Conservation (phyloP, 495 filamentous ascomycete species). For the Penicillium pulvis region DNA sequence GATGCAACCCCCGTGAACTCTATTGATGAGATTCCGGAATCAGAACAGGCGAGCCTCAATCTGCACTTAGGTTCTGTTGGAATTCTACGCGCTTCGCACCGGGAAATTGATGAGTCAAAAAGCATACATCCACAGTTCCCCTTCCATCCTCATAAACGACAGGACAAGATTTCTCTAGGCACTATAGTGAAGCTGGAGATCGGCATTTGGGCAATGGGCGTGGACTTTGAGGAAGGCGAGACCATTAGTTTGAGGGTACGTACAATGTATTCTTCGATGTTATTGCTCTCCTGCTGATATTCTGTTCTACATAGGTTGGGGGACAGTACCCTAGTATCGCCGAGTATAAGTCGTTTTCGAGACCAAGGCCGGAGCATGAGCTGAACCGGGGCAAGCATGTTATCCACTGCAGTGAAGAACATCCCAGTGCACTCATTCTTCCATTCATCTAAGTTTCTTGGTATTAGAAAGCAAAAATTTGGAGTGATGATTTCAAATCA, state of each 20-base stretch:
- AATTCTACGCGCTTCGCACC: constrained; percentile 32
- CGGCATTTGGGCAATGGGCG: constrained; percentile 36
- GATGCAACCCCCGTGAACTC: constrained; percentile 28
- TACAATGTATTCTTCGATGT: background rate
- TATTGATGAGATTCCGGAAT: constrained; percentile 36
- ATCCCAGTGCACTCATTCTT: no score
- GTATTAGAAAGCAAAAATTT: no score
- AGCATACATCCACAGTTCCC: constrained; percentile 22
- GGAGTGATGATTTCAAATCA: no score
- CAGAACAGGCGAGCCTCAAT: constrained; percentile 25
- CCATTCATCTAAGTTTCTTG: no score
- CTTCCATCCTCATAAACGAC: constrained; percentile 29
- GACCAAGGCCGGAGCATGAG: constrained; percentile 36
- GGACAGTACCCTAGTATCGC: constrained; percentile 35
- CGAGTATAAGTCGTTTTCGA: constrained; percentile 35
- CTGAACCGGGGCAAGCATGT: constrained; percentile 28
- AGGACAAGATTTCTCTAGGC: constrained; percentile 37
- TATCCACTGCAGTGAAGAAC: no score
- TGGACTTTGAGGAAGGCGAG: constrained; percentile 34
- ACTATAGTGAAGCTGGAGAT: constrained; percentile 37
- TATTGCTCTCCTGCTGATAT: no score
- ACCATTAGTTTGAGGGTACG: constrained; percentile 28
- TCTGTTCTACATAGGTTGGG: background rate
- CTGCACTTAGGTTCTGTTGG: constrained; percentile 34
- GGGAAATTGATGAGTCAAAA: constrained; percentile 13